phyloP scores from a whole-genome alignment of 2,329 filamentous ascomycete species.

The Rutstroemia sp. region DNA sequence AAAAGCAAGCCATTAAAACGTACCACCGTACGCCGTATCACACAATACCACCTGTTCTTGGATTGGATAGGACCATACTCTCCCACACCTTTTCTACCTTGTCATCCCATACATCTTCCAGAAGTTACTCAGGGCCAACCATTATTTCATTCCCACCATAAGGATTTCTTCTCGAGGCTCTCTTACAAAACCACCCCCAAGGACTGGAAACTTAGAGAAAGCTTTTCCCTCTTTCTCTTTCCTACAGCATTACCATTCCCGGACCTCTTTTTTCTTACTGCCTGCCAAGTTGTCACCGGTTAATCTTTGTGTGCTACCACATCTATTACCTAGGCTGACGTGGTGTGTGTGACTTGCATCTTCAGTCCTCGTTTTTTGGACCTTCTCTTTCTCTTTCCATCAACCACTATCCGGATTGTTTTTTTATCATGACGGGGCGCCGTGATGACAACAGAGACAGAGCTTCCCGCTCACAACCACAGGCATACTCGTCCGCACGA shows the following conservation, averaged over 20 bases:
- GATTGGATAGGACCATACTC: slow-evolving; percentile 8
- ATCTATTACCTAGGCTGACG: slow-evolving; percentile 26
- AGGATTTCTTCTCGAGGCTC: slow-evolving; percentile 22
- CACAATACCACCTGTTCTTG: slow-evolving; percentile 17
- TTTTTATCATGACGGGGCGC: slow-evolving; percentile 4
- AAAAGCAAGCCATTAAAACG: neutral
- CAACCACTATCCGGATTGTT: slow-evolving; percentile 21
- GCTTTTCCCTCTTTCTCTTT: slow-evolving; percentile 3
- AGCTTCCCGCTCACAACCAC: slow-evolving; percentile 28
- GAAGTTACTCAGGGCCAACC: slow-evolving; percentile 12
- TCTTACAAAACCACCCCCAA: slow-evolving; percentile 10
- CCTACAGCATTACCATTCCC: slow-evolving; percentile 2
- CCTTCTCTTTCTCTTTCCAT: slow-evolving; percentile 26
- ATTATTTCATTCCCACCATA: neutral
- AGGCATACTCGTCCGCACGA: slow-evolving; percentile 33
- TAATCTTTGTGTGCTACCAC: slow-evolving; percentile 22
- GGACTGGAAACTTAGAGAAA: slow-evolving; percentile 2
- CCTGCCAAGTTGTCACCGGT: slow-evolving; percentile 12
- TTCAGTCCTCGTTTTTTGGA: slow-evolving; percentile 24
- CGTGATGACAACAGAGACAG: slow-evolving; percentile 16
- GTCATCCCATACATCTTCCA: neutral
- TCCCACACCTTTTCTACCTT: neutral
- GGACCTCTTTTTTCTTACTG: slow-evolving; percentile 14
- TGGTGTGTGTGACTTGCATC: slow-evolving; percentile 29
- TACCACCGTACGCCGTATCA: neutral